Evolutionary conservation across 345 rosid species (phyloP), one percentile per base, ranked within the genome.

Genomic region (Lepidium africanum): DNA sequence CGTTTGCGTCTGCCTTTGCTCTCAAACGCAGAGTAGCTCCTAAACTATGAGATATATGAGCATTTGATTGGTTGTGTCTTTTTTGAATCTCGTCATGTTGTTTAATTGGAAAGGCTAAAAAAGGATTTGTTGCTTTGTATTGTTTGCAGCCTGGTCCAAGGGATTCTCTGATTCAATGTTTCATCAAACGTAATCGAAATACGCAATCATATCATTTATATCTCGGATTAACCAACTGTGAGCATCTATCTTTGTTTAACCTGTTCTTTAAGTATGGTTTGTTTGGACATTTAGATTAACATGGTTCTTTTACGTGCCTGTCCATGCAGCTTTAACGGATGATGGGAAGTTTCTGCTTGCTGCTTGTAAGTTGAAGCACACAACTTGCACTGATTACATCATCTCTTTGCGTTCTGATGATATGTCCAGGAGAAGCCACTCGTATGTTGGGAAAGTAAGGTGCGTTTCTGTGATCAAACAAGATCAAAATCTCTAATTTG

Each of bases 301-400:
- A 15, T 15, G 7, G 51, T 61, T 73, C n/a, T 37, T 5, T 49
- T 21, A 3, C 11, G 17, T 57, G 35, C 38, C 2, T n/a, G 10
- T 55, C 12, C n/a, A 8, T n/a, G 72, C 82, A 92, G 98, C 90
- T 56, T 81, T 86, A 71, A 82, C 82, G 65, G 96, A 86, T 63
- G 86, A 85, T 72, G 98, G 96, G 6, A 88, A 90, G 85, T 88
- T 92, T 66, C 90, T 90, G 76, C 90, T 92, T 10, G 85, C 88
- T 78, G 98, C 97, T 47, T 79, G 79, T 78, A 90, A 81, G 84
- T 70, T 79, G 14, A 81, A 89, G 47, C 85, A 90, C 37, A 82
- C 96, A 25, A 90, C 93, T 35, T 88, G 91, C 74, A 88, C 97
- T 17, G 98, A 92, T 70, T 86, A 85, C 78, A 83, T 88, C 30